A percentile compares a stretch with the other conserved stretches of the same genome.
phyloP scores from a whole-genome alignment of 345 rosid genomes.

The Heritiera fomes region DNA sequence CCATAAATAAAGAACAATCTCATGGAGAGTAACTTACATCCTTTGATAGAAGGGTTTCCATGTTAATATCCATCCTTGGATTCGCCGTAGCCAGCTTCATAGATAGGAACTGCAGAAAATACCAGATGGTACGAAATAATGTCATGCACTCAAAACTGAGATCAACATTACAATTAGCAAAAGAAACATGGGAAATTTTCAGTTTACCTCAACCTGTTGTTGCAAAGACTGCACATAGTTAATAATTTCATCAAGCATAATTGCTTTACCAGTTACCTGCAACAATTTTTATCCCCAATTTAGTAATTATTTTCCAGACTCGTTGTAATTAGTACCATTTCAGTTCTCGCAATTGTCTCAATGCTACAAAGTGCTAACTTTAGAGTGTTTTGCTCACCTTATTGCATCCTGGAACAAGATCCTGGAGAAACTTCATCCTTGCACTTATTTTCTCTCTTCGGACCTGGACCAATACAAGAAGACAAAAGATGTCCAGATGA shows the following conservation, averaged over 20 bases:
- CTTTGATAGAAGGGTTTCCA: slow-evolving; percentile 58
- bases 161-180: background rate
- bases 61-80: slow-evolving; percentile 66
- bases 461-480: slow-evolving; percentile 41
- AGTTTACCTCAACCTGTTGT: slow-evolving; percentile 84
- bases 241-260: slow-evolving; percentile 95
- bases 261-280: slow-evolving; percentile 81
- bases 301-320: background rate
- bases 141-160: background rate
- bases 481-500: background rate
- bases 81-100: slow-evolving; percentile 88
- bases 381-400: slow-evolving; percentile 33
- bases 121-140: background rate
- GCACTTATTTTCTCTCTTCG: slow-evolving; percentile 92
- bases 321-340: background rate
- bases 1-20: background rate
- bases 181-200: background rate
- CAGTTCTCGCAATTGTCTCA: background rate
- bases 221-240: slow-evolving; percentile 97
- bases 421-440: slow-evolving; percentile 92
- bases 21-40: slow-evolving; percentile 48
- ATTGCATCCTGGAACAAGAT: slow-evolving; percentile 93
- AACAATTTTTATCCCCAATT: background rate
- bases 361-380: background rate
- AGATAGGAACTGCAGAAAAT: slow-evolving; percentile 64